Base-by-base conservation (phyloP, 2,329 filamentous ascomycete species). In the Fusarium coicis region DNA sequence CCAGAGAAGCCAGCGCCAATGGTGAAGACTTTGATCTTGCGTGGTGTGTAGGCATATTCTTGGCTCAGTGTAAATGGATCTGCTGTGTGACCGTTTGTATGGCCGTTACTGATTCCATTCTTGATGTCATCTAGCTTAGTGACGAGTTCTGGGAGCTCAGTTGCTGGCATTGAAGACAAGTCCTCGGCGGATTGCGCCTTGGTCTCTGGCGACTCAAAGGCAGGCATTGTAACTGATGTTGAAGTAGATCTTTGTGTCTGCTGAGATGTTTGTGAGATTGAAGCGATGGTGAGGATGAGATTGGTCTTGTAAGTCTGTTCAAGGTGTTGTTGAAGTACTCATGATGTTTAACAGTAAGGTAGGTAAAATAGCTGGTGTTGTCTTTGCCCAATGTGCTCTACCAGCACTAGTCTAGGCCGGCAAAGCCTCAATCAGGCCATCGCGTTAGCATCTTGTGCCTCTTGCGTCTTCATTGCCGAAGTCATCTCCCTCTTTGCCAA, bases 1-100 rank as follows among this genome's bases (percentile, higher is more conserved):
- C 79, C 79, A 8, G 79, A 80, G 63, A 81, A 80, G 6, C 79
- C 79, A 5, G 80, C 80, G 12, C 80, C 80, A 26, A 81, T 79
- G 14, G 80, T 82, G 21, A 82, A 69, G 12, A 82, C 80, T 58
- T 78, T 80, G 61, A 82, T 42, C 61, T 77, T 81, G 9, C 74
- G 62, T 2, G 76, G 75, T 16, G 78, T 77, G 46, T 81, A 81
- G 7, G 79, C 79, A 59, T 68, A 77, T 57, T 70, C 72, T 43
- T 67, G 47, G 49, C 63, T 73, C 2, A 81, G 76, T 53, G 72
- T 68, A 55, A 80, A 81, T 2, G 80, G 77, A 32, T 81, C 77
- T 12, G 70, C 50, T 9, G n/a, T 14, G n/a, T 53, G 19, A 3
- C 52, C 63, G 37, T 65, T 74, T 7, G 47, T 49, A 40, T 68